These are phyloP conservation scores for Ascodesmis nigricans DNA, from an alignment of 495 filamentous ascomycete species.

Conservation along the genomic window DNA sequence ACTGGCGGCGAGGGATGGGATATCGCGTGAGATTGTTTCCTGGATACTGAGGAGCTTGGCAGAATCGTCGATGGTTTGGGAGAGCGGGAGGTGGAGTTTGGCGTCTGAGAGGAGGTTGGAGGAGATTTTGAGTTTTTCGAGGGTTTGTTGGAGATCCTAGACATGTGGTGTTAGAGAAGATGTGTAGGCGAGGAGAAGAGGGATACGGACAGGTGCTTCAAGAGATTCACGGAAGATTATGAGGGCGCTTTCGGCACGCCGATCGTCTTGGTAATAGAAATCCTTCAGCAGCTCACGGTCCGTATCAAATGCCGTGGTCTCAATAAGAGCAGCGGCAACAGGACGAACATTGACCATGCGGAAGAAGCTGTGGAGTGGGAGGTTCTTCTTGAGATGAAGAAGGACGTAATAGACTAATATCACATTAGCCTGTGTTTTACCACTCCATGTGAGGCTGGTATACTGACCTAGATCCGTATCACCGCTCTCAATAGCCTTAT, in stretches of 20 bases:
- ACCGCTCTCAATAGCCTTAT: slow-evolving; percentile 90
- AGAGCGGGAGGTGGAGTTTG: slow-evolving; percentile 55
- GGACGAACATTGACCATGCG: slow-evolving; percentile 73
- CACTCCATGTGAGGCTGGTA: not conserved
- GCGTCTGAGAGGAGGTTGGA: slow-evolving; percentile 61
- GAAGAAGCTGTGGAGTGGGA: slow-evolving; percentile 80
- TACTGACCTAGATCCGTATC: slow-evolving; percentile 51
- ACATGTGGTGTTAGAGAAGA: not conserved
- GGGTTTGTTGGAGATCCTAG: slow-evolving; percentile 24
- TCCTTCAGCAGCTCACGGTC: slow-evolving; percentile 79
- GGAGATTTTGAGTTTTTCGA: slow-evolving; percentile 71
- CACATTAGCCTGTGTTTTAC: slow-evolving; percentile 1
- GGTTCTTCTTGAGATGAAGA: slow-evolving; percentile 69
- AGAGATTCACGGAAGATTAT: slow-evolving; percentile 56
- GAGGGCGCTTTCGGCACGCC: slow-evolving; percentile 68
- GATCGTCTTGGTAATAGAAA: slow-evolving; percentile 93
- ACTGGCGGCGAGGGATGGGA: slow-evolving; percentile 35
- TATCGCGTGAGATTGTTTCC: slow-evolving; percentile 60
- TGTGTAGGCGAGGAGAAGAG: not conserved
- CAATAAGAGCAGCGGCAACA: slow-evolving; percentile 70
- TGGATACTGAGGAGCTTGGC: slow-evolving; percentile 61
- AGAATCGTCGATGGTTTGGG: slow-evolving; percentile 56
- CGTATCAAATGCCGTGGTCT: slow-evolving; percentile 51
- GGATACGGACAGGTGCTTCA: slow-evolving; percentile 14
- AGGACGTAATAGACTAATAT: slow-evolving; percentile 55